These are phyloP conservation scores for Glaciozyma antarctica DNA, from an alignment of 768 basidiomycete genomes.

Conservation along the genomic window DNA sequence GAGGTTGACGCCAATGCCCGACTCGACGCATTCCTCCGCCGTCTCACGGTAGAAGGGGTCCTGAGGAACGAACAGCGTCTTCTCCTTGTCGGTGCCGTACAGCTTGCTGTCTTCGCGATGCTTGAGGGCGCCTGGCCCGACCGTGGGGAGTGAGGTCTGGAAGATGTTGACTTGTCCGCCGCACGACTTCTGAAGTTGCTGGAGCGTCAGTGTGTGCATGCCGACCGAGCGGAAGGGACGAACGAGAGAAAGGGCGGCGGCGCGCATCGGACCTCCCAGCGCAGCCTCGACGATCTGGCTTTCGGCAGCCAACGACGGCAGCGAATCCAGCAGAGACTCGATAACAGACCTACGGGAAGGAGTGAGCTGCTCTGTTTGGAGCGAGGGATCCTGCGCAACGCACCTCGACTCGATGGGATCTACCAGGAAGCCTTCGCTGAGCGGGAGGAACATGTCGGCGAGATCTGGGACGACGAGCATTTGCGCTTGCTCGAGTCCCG, in stretches of 20 bases:
- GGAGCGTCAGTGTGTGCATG: background rate
- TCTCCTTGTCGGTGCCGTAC: slow-evolving; percentile 80
- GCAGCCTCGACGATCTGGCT: slow-evolving; percentile 51
- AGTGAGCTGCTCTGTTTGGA: background rate
- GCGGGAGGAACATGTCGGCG: slow-evolving; percentile 82
- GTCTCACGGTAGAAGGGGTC: slow-evolving; percentile 67
- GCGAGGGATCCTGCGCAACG: slow-evolving; percentile 27
- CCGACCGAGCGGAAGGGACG: slow-evolving; percentile 37
- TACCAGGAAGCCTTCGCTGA: slow-evolving; percentile 63
- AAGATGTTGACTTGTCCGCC: slow-evolving; percentile 38
- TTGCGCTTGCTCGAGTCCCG: slow-evolving; percentile 47
- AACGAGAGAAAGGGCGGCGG: slow-evolving; percentile 62
- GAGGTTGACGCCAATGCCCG: slow-evolving; percentile 80
- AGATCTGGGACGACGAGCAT: slow-evolving; percentile 80
- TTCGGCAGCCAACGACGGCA: slow-evolving; percentile 56
- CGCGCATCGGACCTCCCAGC: slow-evolving; percentile 66
- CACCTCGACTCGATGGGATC: slow-evolving; percentile 63
- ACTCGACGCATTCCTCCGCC: slow-evolving; percentile 77
- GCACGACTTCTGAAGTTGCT: slow-evolving; percentile 18
- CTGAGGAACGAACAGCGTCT: slow-evolving; percentile 66
- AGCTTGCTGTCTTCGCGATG: slow-evolving; percentile 51
- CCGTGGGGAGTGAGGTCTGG: slow-evolving; percentile 36
- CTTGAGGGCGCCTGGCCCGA: slow-evolving; percentile 37
- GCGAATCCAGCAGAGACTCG: slow-evolving; percentile 54
- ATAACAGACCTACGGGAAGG: slow-evolving; percentile 49